Evolutionary conservation across 164 flowering plant species (phyloP).

Genomic region (Berberis vulgaris): DNA sequence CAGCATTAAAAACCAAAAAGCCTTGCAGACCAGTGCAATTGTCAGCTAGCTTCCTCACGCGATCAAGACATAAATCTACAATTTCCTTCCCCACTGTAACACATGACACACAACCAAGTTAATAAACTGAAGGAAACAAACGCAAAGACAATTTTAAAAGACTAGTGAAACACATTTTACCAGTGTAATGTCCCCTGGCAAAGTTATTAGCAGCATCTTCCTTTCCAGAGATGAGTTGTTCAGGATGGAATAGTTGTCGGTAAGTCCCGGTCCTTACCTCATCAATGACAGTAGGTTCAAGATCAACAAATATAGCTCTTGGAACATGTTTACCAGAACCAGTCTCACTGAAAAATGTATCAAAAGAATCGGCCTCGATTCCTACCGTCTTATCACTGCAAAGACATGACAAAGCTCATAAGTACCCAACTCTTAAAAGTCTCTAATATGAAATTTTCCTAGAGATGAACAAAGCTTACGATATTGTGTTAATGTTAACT

Average conservation of each 20-base stretch:
- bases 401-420: not conserved
- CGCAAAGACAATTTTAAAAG: not conserved
- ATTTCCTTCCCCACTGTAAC: conserved; percentile 6
- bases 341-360: conserved; percentile 6
- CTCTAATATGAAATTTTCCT: not conserved
- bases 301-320: conserved; percentile 6
- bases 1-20: conserved; percentile 4
- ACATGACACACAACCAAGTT: not conserved
- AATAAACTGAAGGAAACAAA: not conserved
- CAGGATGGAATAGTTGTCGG: conserved; percentile 4
- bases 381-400: conserved; percentile 3
- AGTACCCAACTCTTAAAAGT: not conserved
- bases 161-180: not conserved
- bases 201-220: conserved; percentile 7
- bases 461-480: not conserved
- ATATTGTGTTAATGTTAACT: too few species aligned
- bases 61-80: conserved; percentile 5
- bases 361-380: not conserved
- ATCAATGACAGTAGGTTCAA: conserved; percentile 5
- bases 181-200: conserved; percentile 4
- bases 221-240: conserved; percentile 6
- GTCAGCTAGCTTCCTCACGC: conserved; percentile 3
- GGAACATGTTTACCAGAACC: conserved; percentile 6
- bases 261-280: conserved; percentile 4
- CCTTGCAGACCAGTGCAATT: conserved; percentile 5